Base-by-base conservation (phyloP, 306 rosid genomes). In the Corylus avellana region DNA sequence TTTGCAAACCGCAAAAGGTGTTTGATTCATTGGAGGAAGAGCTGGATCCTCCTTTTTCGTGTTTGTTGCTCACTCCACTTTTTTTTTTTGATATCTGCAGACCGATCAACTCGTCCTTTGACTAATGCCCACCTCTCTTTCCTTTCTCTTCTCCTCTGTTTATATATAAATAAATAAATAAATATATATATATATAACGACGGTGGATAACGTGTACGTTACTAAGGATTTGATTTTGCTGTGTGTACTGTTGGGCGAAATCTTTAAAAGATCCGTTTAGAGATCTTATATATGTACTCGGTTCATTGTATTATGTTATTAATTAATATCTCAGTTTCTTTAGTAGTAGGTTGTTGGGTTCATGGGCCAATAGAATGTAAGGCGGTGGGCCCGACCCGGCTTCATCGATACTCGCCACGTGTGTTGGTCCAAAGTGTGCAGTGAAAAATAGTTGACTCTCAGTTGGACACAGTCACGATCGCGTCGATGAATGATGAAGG, bases 41-140 rank as follows among this genome's bases (percentile, higher is more conserved):
- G 74, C 56, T 74, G 69, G 75, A 64, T 84, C 88, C 81, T 87
- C 80, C 77, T 83, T 74, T 72, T 79, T 80, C 44, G 79, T 81
- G 84, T 74, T 59, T 80, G 86, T 74, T 83, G 78, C 64, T 0
- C 47, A 12, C 87, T 32, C 35, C 35, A 32, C 35, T 32, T 32
- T 81, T 22, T 22, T 22, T 22, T 82, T 74, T 37, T 58, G 1
- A 16, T 39, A 75, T 42, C 54, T 16, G 59, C 78, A 67, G 70
- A 58, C 83, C 54, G 58, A 79, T 69, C 72, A 73, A 79, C 58
- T 73, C 59, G 55, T 81, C 82, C 56, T 88, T 84, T 86, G 88
- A 86, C 86, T 77, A n/a, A 17, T 32, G 0, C 25, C 11, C 49
- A 50, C 78, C 17, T 48, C 50, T 10, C 37, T 9, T 2, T 37